Evolutionary conservation across 306 rosid species (phyloP), one percentile per base, ranked within the genome.

Genomic region (Cajanus cajan): DNA sequence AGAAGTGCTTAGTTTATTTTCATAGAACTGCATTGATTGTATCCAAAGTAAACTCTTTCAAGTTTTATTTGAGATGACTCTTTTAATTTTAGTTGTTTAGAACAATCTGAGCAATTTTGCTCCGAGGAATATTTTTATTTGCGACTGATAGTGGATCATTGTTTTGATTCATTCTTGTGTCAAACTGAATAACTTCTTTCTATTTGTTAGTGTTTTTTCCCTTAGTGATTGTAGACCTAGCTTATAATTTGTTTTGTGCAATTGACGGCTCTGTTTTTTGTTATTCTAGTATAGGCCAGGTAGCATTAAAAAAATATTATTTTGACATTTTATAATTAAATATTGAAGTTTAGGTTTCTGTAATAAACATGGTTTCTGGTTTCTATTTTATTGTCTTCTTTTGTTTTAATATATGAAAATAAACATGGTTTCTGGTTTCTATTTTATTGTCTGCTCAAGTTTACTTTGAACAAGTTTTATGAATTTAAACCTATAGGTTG

Each of bases 1-100:
- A 1, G 18, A 7, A 62, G 18, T 43, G 50, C 25, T 4, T 72
- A 71, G 54, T 36, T 78, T 63, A 21, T 34, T 28, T 65, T 76
- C 37, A n/a, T 52, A 62, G 84, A 47, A 62, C 62, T 62, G 51
- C 19, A 10, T 50, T 61, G 45, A 7, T 63, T 75, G 73, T 70
- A 44, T 59, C 15, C 52, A 4, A 71, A 16, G 70, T 47, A 10
- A 41, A 69, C 61, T 31, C 63, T n/a, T 13, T 48, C 2, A 40
- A 43, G 37, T 41, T 65, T 34, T 39, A 54, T 14, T 8, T 34
- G 63, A 50, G 68, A 34, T 13, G 51, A 24, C 63, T 15, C 11
- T 40, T 59, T 28, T 6, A 13, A 69, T 16, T 58, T 74, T 31
- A 18, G 8, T 61, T 59, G 58, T 37, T 31, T 55, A 28, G 68